Evolutionary conservation across 2,329 filamentous ascomycete genomes (phyloP).

Genomic region (Xenoacremonium recifei): DNA sequence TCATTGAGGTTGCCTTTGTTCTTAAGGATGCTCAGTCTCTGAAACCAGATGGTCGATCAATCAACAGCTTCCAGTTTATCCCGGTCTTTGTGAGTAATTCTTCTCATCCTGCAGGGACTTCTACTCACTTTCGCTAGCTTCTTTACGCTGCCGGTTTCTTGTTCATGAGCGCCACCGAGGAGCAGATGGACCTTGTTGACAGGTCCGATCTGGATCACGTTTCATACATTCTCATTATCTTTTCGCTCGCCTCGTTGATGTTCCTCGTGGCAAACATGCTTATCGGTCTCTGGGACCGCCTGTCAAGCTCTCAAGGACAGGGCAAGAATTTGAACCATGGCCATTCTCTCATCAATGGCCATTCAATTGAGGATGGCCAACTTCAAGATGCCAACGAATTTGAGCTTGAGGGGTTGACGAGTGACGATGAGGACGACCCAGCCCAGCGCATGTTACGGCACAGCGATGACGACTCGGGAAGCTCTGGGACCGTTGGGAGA

Average conservation of each 20-base stretch:
- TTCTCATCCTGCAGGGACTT: neutral
- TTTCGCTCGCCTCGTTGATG: slow-evolving; percentile 82
- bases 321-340: slow-evolving; percentile 39
- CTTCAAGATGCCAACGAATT: slow-evolving; percentile 87
- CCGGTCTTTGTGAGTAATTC: slow-evolving; percentile 60
- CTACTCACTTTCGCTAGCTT: slow-evolving; percentile 52
- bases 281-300: slow-evolving; percentile 76
- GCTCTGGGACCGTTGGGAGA: slow-evolving; percentile 37
- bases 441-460: slow-evolving; percentile 36
- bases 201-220: slow-evolving; percentile 80
- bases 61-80: slow-evolving; percentile 59
- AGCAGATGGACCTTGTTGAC: slow-evolving; percentile 82
- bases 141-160: slow-evolving; percentile 91
- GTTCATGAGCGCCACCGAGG: slow-evolving; percentile 96
- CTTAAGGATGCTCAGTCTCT: slow-evolving; percentile 68
- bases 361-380: slow-evolving; percentile 49
- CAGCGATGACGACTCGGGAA: slow-evolving; percentile 36
- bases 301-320: slow-evolving; percentile 35
- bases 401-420: slow-evolving; percentile 86
- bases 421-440: slow-evolving; percentile 76
- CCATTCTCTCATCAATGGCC: slow-evolving; percentile 31
- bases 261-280: slow-evolving; percentile 92
- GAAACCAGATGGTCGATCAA: slow-evolving; percentile 65
- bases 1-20: slow-evolving; percentile 90
- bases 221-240: slow-evolving; percentile 88